phyloP scores from a whole-genome alignment of 306 rosid species.

The Lagenaria siceraria region DNA sequence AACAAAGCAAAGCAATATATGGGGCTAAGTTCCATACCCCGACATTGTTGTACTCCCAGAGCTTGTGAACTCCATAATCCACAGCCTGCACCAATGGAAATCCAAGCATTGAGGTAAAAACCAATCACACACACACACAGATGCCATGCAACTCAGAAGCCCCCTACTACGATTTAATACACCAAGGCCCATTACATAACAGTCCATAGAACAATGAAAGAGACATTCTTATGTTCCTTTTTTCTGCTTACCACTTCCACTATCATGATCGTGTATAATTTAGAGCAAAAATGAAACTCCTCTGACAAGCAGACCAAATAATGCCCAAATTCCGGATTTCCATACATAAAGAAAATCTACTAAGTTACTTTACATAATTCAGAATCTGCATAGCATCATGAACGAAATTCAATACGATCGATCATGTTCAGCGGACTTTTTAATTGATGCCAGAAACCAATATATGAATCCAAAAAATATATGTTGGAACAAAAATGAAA shows the following conservation, averaged over 20 bases:
- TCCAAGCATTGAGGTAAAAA: neutral
- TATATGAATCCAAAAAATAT: neutral
- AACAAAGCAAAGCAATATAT: neutral
- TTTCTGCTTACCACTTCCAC: neutral
- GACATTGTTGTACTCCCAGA: conserved; percentile 83
- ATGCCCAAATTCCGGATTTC: neutral
- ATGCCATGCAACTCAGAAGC: neutral
- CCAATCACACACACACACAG: neutral
- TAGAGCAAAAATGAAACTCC: neutral
- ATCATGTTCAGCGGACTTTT: neutral
- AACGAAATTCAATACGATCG: neutral
- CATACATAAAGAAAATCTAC: neutral
- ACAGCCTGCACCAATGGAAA: conserved; percentile 52
- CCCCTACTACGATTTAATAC: neutral
- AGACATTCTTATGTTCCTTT: neutral
- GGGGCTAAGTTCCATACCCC: conserved; percentile 43
- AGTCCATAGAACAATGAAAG: neutral
- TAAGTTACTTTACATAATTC: neutral
- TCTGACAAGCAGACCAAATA: neutral
- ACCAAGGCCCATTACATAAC: neutral
- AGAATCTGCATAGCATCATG: neutral
- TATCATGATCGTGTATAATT: neutral
- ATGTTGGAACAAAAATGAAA: neutral
- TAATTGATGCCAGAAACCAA: neutral
- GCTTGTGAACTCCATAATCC: conserved; percentile 87